A percentile compares a stretch with the other conserved stretches of the same genome.
These are phyloP conservation scores for Sungouiella thailandica DNA, from an alignment of 805 yeast genomes.

Conservation along the genomic window DNA sequence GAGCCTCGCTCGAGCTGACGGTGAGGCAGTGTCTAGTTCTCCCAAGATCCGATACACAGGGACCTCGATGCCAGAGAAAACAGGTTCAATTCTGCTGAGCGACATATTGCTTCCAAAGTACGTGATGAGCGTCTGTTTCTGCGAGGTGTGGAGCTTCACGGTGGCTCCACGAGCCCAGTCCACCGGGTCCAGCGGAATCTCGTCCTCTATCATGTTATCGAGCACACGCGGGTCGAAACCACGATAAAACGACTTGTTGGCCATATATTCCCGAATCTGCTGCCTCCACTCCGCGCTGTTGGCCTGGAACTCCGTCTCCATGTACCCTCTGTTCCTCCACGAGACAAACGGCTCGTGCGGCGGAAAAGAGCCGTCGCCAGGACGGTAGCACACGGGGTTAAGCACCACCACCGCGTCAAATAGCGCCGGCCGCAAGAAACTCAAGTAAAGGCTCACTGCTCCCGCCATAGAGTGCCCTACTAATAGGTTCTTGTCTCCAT, in stretches of 20 bases:
- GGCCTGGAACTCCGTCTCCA: slow-evolving; percentile 1
- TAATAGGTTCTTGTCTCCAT: slow-evolving; percentile 5
- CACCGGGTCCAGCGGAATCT: neutral
- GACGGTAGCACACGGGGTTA: slow-evolving; percentile 9
- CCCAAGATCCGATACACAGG: neutral
- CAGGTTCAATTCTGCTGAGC: neutral
- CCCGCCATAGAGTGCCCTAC: slow-evolving; percentile 17
- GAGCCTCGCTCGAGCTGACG: neutral
- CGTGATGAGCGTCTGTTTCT: neutral
- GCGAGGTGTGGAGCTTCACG: neutral
- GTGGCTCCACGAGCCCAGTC: neutral
- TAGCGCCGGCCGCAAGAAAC: slow-evolving; percentile 4
- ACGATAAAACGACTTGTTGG: neutral
- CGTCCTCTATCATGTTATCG: slow-evolving; percentile 1
- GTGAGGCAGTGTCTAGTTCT: neutral
- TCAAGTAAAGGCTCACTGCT: slow-evolving; percentile 2
- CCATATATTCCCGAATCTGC: neutral
- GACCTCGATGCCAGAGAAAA: neutral
- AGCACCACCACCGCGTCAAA: slow-evolving; percentile 8
- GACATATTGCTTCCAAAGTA: neutral
- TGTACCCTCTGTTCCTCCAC: neutral
- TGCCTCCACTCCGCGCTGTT: neutral
- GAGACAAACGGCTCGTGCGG: neutral
- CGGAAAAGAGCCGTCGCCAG: neutral
- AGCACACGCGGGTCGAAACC: neutral